Evolutionary conservation across 208 protist species (phyloP), one percentile per base, ranked within the genome.

Genomic region (Leishmania guyanensis): DNA sequence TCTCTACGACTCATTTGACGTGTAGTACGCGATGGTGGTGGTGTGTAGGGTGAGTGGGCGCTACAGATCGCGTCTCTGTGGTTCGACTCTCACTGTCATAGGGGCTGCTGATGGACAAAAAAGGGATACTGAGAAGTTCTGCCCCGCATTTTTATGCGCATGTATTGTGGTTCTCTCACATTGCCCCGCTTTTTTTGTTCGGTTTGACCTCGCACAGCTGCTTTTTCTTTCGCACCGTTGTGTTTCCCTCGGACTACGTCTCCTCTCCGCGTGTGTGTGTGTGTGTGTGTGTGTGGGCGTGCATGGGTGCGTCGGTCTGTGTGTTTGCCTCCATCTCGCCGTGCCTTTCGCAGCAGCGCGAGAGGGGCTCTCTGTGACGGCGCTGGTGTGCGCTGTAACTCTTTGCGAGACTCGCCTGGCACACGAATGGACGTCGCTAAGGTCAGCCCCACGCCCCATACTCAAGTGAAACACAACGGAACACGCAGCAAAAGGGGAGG

Each of bases 1-100:
- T 14, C 78, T 96, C 53, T 96, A 95, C 74, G 89, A 90, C 78
- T 84, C 88, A 20, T 91, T 93, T 33, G 91, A 88, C 56, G 60
- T 50, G 70, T 87, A 83, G 62, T 39, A 39, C 65, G 43, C 77
- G 56, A 4, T 3, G 9, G 69, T 29, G 26, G 43, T 26, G 66
- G 33, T 77, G 75, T 77, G 48, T n/a, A n/a, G 39, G 48, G 14
- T 36, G n/a, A 39, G 48, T 58, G 43, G 3, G 51, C 17, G 9
- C 53, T 26, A 5, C 72, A 46, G n/a, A 46, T 73, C 5, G 46
- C 20, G 17, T 73, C 26, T 26, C 26, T 46, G 46, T 73, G 43
- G 16, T 51, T 73, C 33, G 1, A 29, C 29, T 68, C 26, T 68
- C 26, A 53, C 39, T 29, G 36, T 22, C 5, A 46, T n/a, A 48